phyloP scores from a whole-genome alignment of 257 asterid species.

The Nicotiana obtusifolia region DNA sequence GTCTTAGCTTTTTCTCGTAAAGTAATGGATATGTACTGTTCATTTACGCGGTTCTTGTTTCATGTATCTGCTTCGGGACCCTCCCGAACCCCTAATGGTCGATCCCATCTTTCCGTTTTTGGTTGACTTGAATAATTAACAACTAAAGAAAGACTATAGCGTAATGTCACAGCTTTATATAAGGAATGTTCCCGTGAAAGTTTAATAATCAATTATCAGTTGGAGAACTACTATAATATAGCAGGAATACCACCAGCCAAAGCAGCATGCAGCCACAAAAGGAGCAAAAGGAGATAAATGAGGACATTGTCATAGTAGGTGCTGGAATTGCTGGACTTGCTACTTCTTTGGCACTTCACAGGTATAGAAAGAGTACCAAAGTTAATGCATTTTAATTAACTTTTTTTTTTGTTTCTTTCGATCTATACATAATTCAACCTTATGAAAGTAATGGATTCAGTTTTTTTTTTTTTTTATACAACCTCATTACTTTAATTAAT shows the following conservation, averaged over 20 bases:
- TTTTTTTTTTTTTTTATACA: too few relatives aligned
- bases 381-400: too few relatives aligned
- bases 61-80: not conserved
- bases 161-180: not conserved
- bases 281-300: conserved; percentile 10
- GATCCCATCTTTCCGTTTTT: not conserved
- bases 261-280: not conserved
- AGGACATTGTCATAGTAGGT: conserved; percentile 34
- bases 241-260: not conserved
- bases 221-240: not conserved
- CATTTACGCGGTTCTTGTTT: not conserved
- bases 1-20: too few relatives aligned
- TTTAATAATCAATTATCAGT: not conserved
- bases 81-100: too few relatives aligned
- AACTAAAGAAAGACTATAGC: not conserved
- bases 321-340: conserved; percentile 45
- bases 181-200: not conserved
- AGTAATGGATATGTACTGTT: not conserved
- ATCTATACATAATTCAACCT: too few relatives aligned
- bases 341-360: conserved; percentile 37
- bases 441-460: too few relatives aligned
- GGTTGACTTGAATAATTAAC: not conserved
- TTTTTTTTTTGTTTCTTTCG: too few relatives aligned
- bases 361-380: conserved; percentile 6
- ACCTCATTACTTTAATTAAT: too few relatives aligned